Evolutionary conservation across 805 yeast species (phyloP).

Genomic region (Candida ascalaphidarum): DNA sequence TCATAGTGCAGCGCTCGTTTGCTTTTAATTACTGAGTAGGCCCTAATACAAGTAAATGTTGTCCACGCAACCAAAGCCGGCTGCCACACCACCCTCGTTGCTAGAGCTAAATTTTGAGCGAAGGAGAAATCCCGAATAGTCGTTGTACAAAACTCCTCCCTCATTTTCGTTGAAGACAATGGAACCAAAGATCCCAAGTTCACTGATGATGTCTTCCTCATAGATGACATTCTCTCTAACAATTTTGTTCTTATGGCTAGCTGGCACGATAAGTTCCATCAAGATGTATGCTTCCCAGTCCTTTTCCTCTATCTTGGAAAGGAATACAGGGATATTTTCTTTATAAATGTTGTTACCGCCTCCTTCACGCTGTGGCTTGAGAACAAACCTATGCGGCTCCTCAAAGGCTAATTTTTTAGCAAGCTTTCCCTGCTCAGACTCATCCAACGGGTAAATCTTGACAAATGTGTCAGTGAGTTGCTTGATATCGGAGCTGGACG

Average conservation of each 20-base stretch:
- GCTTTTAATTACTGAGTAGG: no score
- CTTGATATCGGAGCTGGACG: constrained; percentile 16
- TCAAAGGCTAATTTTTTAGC: constrained; percentile 66
- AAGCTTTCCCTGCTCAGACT: constrained; percentile 46
- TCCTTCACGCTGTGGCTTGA: constrained; percentile 98
- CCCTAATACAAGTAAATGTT: constrained; percentile 50
- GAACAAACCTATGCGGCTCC: constrained; percentile 63
- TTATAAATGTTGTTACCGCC: constrained; percentile 95
- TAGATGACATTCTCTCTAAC: constrained; percentile 55
- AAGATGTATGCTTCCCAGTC: constrained; percentile 89
- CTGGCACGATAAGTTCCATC: constrained; percentile 88
- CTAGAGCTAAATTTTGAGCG: constrained; percentile 83
- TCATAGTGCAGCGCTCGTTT: no score
- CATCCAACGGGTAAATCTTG: constrained; percentile 79
- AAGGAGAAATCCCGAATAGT: constrained; percentile 74
- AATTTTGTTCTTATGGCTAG: constrained; percentile 58
- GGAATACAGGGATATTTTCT: constrained; percentile 70
- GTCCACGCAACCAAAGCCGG: constrained; percentile 97
- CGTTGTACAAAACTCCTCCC: constrained; percentile 52
- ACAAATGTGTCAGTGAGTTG: constrained; percentile 62
- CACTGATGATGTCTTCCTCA: constrained; percentile 76
- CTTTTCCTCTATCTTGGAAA: constrained; percentile 47
- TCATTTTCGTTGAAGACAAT: constrained; percentile 60
- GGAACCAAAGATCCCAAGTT: constrained; percentile 86
- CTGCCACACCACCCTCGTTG: constrained; percentile 98